Percentiles rank a stretch among this genome's conserved stretches.
Evolutionary conservation across 2,329 filamentous ascomycete genomes (phyloP).

Genomic region (Tolypocladium album): DNA sequence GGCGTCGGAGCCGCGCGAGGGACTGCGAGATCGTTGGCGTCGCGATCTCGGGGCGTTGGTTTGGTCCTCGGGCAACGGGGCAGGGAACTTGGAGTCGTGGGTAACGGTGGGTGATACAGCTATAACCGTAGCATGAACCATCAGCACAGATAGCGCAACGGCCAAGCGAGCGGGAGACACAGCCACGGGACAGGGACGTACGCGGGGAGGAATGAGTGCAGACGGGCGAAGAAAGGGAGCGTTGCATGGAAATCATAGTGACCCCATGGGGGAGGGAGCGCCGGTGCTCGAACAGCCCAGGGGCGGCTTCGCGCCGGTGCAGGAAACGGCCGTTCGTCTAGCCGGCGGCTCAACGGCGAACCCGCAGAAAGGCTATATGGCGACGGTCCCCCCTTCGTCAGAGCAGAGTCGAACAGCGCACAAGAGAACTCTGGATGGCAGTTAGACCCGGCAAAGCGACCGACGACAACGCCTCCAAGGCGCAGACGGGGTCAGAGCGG

Average conservation of each 20-base stretch:
- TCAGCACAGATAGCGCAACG: constrained; percentile 14
- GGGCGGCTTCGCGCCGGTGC: constrained; percentile 16
- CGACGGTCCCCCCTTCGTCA: not conserved
- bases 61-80: constrained; percentile 42
- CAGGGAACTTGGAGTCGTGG: constrained; percentile 39
- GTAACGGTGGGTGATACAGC: constrained; percentile 21
- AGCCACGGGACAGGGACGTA: constrained; percentile 33
- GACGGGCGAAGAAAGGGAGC: constrained; percentile 51
- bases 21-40: constrained; percentile 44
- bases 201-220: constrained; percentile 45
- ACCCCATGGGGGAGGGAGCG: constrained; percentile 26
- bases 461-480: not conserved
- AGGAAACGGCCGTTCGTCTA: constrained; percentile 9
- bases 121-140: constrained; percentile 12
- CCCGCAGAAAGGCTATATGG: not conserved
- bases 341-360: not conserved
- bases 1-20: constrained; percentile 35
- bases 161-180: not conserved
- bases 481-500: not conserved
- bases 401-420: not conserved
- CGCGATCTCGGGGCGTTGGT: constrained; percentile 37
- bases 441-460: not conserved
- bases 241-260: constrained; percentile 53
- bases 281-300: constrained; percentile 22
- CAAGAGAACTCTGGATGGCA: not conserved